Base-by-base conservation (phyloP, 2,329 filamentous ascomycete genomes). In the Colletotrichum navitas region DNA sequence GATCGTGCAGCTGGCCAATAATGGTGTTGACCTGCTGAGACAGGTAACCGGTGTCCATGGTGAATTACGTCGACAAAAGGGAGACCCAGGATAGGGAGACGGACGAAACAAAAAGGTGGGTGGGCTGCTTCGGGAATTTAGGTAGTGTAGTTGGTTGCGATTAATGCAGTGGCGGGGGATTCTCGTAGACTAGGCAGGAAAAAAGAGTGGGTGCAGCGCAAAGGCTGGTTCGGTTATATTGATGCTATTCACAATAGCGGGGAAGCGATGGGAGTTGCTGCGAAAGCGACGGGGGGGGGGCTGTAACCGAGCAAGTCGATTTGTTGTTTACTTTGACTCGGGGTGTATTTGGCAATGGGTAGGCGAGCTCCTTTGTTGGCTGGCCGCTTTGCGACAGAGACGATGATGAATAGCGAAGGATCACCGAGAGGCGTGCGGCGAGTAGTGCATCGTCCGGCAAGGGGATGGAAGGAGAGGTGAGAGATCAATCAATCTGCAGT, bases 1-100 rank as follows among this genome's bases (percentile, higher is more conserved):
- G 89, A 75, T 93, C 93, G 83, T 98, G 95, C 73, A 99, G 89
- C 83, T 98, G 94, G 81, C 90, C 90, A 80, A 98, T 94, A 79
- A 97, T 98, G 78, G 90, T 94, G 76, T 94, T 96, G 84, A 99
- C 94, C 89, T 98, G 96, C 81, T 97, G 94, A 77, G 94, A 93
- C 80, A 98, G 87, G 82, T 97, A 97, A 81, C 93, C 94, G 71
- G 95, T 94, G 83, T 98, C 95, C 91, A 98, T 97, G 77, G 66
- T 51, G 71, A 60, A 49, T 59, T 34, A 54, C n/a, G 52, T 34
- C 7, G 60, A 69, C 55, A 24, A 45, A 49, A 54, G 24, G n/a
- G 32, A 43, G 29, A 45, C 21, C 41, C 41, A 24, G 24, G 51
- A 52, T 12, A 36, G 60, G 52, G 29, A 12, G 21, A 14, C 16